These are phyloP conservation scores for Penicillium sp. DNA, from an alignment of 2,329 filamentous ascomycete species.

Conservation along the genomic window DNA sequence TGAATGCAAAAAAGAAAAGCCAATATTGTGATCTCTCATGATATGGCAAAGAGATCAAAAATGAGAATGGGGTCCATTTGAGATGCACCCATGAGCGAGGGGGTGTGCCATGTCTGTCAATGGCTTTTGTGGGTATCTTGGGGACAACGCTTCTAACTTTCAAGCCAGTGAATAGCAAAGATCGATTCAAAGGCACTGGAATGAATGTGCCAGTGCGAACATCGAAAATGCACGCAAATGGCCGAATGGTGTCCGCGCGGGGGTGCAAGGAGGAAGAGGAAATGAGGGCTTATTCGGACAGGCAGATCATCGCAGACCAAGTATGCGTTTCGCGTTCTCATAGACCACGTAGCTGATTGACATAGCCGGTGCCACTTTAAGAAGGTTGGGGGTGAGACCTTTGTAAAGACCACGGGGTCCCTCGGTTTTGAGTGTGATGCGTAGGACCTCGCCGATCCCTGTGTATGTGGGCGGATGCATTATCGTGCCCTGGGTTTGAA, in stretches of 20 bases:
- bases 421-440: slow-evolving; percentile 78
- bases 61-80: slow-evolving; percentile 8
- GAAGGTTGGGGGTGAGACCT: slow-evolving; percentile 87
- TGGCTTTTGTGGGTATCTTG: slow-evolving; percentile 35
- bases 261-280: neutral
- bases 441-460: slow-evolving; percentile 84
- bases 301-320: slow-evolving; percentile 51
- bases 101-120: slow-evolving; percentile 12
- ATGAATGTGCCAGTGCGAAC: neutral
- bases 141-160: slow-evolving; percentile 23
- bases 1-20: slow-evolving; percentile 3
- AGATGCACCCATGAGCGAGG: slow-evolving; percentile 16
- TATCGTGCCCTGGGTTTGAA: slow-evolving; percentile 93
- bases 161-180: neutral
- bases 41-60: neutral
- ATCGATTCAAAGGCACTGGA: neutral
- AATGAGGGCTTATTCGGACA: neutral
- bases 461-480: slow-evolving; percentile 88
- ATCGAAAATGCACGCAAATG: neutral
- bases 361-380: slow-evolving; percentile 94
- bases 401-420: slow-evolving; percentile 87
- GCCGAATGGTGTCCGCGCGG: neutral
- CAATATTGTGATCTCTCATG: neutral
- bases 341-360: slow-evolving; percentile 95
- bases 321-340: slow-evolving; percentile 77